Percentiles rank a stretch among this genome's conserved stretches.
Conservation (phyloP, 164 flowering plant species). For the Paratinospora sagittata region DNA sequence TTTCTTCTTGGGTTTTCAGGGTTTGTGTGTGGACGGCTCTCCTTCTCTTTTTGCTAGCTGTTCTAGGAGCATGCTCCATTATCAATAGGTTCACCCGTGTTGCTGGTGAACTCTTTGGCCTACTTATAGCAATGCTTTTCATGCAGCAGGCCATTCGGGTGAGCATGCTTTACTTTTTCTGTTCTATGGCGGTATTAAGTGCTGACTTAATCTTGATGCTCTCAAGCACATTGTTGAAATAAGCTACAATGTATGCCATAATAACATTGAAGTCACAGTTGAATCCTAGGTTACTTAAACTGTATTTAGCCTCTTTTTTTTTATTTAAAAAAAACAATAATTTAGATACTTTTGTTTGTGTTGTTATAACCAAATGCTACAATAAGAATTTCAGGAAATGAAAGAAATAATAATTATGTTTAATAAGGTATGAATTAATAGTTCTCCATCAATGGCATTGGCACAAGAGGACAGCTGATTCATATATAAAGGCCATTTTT, state of each 20-base stretch:
- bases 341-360: no score
- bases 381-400: no score
- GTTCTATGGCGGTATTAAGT: slow-evolving; percentile 1
- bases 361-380: no score
- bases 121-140: slow-evolving; percentile 96
- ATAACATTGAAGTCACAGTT: not conserved
- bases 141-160: slow-evolving; percentile 97
- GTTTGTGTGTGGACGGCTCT: slow-evolving; percentile 95
- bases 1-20: slow-evolving; percentile 35
- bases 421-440: no score
- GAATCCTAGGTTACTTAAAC: not conserved
- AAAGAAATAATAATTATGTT: no score
- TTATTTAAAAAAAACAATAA: no score
- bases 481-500: no score
- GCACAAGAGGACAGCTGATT: no score
- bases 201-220: not conserved
- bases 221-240: not conserved
- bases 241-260: not conserved
- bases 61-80: slow-evolving; percentile 89
- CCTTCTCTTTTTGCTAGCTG: slow-evolving; percentile 74
- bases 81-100: slow-evolving; percentile 91
- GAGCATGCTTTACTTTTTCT: slow-evolving; percentile 19
- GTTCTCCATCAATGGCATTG: no score
- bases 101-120: slow-evolving; percentile 94
- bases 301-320: not conserved